Evolutionary conservation across 2,329 filamentous ascomycete species (phyloP), one percentile per base, ranked within the genome.

Genomic region (Didymella arachidicola): DNA sequence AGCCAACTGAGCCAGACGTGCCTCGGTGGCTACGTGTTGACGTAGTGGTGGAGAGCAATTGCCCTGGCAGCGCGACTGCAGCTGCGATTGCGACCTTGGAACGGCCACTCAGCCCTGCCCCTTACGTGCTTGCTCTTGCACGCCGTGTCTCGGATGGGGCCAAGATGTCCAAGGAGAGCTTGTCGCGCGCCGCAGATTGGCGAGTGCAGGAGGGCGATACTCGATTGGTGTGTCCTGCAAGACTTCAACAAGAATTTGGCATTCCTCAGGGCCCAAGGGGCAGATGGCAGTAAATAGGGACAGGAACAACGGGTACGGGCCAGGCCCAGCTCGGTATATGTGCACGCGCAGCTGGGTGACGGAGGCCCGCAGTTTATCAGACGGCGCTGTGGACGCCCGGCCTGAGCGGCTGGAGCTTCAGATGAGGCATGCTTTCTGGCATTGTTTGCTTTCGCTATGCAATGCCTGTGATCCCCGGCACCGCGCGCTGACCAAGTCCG

Each of bases 141-240:
- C 30, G 45, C 19, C 29, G 50, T 59, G 56, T 54, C 41, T 59
- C 56, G 43, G 19, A n/a, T 30, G 41, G 46, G 34, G 56, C 56
- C 56, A 59, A 59, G 56, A 59, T 16, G 26, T 34, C 66, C 66
- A 70, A 36, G 66, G 63, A 57, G 53, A 64, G 67, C 67, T 69
- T 69, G 67, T 59, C 45, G 45, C 56, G 65, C 63, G 65, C 63
- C 60, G 65, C 55, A 44, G 55, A 53, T 62, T 62, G 63, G 57
- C 65, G 60, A 53, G 49, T 53, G 55, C 48, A 59, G 56, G 11
- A 39, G 30, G 48, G 22, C 43, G 36, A 42, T 43, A 44, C 55
- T 34, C 11, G 30, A 34, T 34, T 36, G 41, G 44, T 53, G 55
- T 43, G 29, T 44, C 39, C 45, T 56, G 48, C 41, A 44, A 34